Base-by-base conservation (phyloP, 805 yeast genomes). In the Diddensiella santjacobensis region DNA sequence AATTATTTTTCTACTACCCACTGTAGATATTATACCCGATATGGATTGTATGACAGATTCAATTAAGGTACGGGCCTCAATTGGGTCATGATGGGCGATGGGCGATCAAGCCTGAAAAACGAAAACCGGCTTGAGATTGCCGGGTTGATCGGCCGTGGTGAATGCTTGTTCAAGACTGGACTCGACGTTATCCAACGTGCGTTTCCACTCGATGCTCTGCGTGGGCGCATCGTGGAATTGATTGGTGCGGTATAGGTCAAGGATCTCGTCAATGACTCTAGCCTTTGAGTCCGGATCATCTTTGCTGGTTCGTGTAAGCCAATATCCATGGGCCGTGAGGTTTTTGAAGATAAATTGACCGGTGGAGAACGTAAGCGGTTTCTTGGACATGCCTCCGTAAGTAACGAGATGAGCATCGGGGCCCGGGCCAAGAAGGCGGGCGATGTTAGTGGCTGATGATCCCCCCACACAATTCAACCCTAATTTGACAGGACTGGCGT, bases 391-490 rank as follows among this genome's bases (percentile, higher is more conserved):
- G 33, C 96, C 98, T 29, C 99, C 99, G 62, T 93, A 93, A 1
- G 98, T 88, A 57, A 89, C 79, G 73, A 93, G 71, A 42, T 81
- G 76, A 1, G 93, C 96, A 13, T 72, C 69, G 33, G 80, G 81
- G 29, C 41, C 49, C 31, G 80, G 81, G 29, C 41, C 49, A 48
- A 93, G 74, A 64, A 89, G 91, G 57, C 96, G 76, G 6, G 96
- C 91, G 57, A 93, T 74, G 37, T 83, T 83, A 0, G 95, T 74
- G 18, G 88, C 79, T 31, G 88, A 83, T 51, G 84, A 77, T 29
- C 99, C 99, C 47, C 99, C 97, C 30, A 95, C 91, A 60, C 96
- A 87, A 68, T 93, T 93, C 55, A 93, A 71, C 1, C 88, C 99
- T 44, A 93, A 72, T 64, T 79, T 83, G 57, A 91, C 77, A 2